Percentiles rank a stretch among this genome's conserved stretches.
Conservation (phyloP, 2,329 filamentous ascomycete genomes). For the Trichophyton benhamiae region DNA sequence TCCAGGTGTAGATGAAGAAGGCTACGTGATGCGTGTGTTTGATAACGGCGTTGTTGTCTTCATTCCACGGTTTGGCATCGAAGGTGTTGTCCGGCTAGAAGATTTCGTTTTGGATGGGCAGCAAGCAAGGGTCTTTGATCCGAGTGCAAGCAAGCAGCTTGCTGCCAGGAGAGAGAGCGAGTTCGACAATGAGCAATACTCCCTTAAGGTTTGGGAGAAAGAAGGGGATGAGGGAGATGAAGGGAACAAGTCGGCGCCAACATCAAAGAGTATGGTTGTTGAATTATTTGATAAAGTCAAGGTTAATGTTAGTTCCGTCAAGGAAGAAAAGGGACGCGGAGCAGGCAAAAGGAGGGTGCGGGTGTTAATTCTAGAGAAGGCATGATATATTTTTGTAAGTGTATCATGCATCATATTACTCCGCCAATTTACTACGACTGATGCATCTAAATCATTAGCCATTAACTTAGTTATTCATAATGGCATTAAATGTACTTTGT, state of each 20-base stretch:
- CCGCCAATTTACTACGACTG: not conserved
- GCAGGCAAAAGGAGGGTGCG: slow-evolving; percentile 75
- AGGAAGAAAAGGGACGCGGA: slow-evolving; percentile 58
- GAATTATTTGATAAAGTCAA: slow-evolving; percentile 87
- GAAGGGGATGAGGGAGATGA: slow-evolving; percentile 42
- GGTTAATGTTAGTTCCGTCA: slow-evolving; percentile 80
- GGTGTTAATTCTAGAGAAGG: slow-evolving; percentile 29
- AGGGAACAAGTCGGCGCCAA: slow-evolving; percentile 23
- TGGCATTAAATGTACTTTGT: too few species aligned
- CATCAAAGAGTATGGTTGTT: slow-evolving; percentile 39
- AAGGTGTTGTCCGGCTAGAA: slow-evolving; percentile 73
- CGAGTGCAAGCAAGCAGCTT: slow-evolving; percentile 2
- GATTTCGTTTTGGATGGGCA: slow-evolving; percentile 54
- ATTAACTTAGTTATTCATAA: not conserved
- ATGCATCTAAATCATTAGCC: not conserved
- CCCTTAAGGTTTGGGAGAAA: slow-evolving; percentile 48
- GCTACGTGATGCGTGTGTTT: slow-evolving; percentile 94
- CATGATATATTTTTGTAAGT: slow-evolving; percentile 7
- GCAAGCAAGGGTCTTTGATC: slow-evolving; percentile 6
- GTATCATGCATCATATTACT: not conserved
- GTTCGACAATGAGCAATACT: slow-evolving; percentile 79
- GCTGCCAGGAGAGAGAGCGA: slow-evolving; percentile 51
- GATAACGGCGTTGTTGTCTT: slow-evolving; percentile 96
- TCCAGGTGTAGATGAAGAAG: slow-evolving; percentile 60
- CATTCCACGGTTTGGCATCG: slow-evolving; percentile 89